Percentiles rank a stretch among this genome's conserved stretches.
phyloP scores from a whole-genome alignment of 2,329 filamentous ascomycete genomes.

The Paracoccidioides brasiliensis region DNA sequence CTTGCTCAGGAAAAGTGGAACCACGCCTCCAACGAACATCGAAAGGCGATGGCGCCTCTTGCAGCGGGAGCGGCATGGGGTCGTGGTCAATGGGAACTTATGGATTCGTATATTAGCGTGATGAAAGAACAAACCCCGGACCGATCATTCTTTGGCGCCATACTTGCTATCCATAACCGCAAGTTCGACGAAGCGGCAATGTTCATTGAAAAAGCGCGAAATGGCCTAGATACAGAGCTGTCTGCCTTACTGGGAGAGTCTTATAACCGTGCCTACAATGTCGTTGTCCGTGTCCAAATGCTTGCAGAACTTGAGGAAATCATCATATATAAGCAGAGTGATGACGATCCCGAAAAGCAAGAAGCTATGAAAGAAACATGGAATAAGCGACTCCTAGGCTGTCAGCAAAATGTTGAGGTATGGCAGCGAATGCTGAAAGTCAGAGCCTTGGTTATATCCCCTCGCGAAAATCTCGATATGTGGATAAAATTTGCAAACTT shows the following conservation, averaged over 20 bases:
- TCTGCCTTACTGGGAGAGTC: conserved; percentile 95
- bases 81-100: conserved; percentile 89
- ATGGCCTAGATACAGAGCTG: conserved; percentile 88
- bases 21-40: conserved; percentile 74
- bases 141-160: conserved; percentile 93
- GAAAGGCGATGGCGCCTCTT: conserved; percentile 79
- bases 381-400: conserved; percentile 89
- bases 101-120: conserved; percentile 91
- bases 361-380: conserved; percentile 85
- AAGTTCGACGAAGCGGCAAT: conserved; percentile 83
- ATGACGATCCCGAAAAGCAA: conserved; percentile 67
- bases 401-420: conserved; percentile 92
- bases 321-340: conserved; percentile 89
- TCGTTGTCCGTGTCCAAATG: conserved; percentile 98
- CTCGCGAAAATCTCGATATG: conserved; percentile 93
- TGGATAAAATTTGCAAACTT: conserved; percentile 99
- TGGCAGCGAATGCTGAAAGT: conserved; percentile 98
- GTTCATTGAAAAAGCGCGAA: conserved; percentile 82
- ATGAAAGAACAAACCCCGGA: conserved; percentile 93
- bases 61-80: conserved; percentile 96
- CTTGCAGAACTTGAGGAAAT: conserved; percentile 96
- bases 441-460: conserved; percentile 78
- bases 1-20: conserved; percentile 90
- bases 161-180: conserved; percentile 86
- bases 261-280: conserved; percentile 92